Percentiles rank a stretch among this genome's conserved stretches.
Evolutionary conservation across 148 eudicot species (phyloP).

Genomic region (Dianthus caryophyllus): DNA sequence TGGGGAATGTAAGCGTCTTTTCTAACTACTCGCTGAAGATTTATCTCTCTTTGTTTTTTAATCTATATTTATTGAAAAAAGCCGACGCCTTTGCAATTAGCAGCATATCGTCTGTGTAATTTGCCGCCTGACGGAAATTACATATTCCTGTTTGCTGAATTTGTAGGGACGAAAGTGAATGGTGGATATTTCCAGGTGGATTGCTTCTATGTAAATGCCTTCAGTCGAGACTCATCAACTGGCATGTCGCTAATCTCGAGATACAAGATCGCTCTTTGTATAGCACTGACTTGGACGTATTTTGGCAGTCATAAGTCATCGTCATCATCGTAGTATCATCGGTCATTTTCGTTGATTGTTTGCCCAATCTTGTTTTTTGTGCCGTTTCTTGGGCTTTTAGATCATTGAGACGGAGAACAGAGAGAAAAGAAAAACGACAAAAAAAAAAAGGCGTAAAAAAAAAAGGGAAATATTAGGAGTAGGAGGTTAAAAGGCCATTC

Average conservation of each 20-base stretch:
- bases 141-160: background rate
- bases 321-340: constrained; percentile 16
- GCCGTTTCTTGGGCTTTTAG: constrained; percentile 28
- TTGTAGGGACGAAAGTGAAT: constrained; percentile 97
- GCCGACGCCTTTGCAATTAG: too few species aligned
- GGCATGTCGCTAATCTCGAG: constrained; percentile 98
- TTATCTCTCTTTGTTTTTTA: too few species aligned
- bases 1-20: constrained; percentile 76
- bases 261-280: constrained; percentile 97
- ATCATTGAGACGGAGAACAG: constrained; percentile 23
- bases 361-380: constrained; percentile 31
- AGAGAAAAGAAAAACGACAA: constrained; percentile 19
- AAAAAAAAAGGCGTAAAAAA: constrained; percentile 17
- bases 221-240: constrained; percentile 82
- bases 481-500: constrained; percentile 37
- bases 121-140: constrained; percentile 6
- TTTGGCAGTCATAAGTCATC: constrained; percentile 90
- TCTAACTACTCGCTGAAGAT: background rate
- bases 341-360: constrained; percentile 24
- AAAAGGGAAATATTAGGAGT: constrained; percentile 24
- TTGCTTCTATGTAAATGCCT: constrained; percentile 78
- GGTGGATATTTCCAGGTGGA: constrained; percentile 95
- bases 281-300: constrained; percentile 73
- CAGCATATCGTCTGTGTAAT: too few species aligned
- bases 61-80: too few species aligned